These are phyloP conservation scores for Sporothrix inflata DNA, from an alignment of 2,329 filamentous ascomycete genomes.

Conservation along the genomic window DNA sequence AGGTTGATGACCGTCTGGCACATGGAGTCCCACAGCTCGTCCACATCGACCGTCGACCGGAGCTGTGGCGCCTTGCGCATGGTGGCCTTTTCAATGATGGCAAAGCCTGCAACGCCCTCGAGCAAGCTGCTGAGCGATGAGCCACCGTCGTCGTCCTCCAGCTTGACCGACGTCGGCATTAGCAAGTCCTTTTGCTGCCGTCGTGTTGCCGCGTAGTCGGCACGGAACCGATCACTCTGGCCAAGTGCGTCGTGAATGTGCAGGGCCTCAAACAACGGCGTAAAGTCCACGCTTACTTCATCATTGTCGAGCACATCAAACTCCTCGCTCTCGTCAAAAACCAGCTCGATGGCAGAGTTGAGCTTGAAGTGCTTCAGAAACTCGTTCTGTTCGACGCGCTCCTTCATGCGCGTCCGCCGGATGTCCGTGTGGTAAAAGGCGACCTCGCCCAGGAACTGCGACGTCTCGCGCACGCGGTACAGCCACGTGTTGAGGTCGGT, in stretches of 20 bases:
- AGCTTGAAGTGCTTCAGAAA: slow-evolving; percentile 84
- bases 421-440: slow-evolving; percentile 96
- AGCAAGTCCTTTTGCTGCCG: slow-evolving; percentile 90
- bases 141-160: slow-evolving; percentile 84
- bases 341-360: slow-evolving; percentile 93
- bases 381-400: slow-evolving; percentile 74
- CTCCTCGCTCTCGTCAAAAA: slow-evolving; percentile 93
- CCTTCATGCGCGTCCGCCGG: slow-evolving; percentile 78
- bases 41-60: slow-evolving; percentile 84
- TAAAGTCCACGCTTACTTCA: slow-evolving; percentile 91
- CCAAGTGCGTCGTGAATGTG: slow-evolving; percentile 96
- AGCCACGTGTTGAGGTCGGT: slow-evolving; percentile 96
- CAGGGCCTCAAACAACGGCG: slow-evolving; percentile 88
- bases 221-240: slow-evolving; percentile 86
- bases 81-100: slow-evolving; percentile 93
- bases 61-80: slow-evolving; percentile 85
- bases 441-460: slow-evolving; percentile 92
- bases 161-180: slow-evolving; percentile 73
- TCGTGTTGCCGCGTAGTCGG: slow-evolving; percentile 89
- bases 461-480: slow-evolving; percentile 91
- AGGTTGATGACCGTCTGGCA: slow-evolving; percentile 83
- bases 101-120: slow-evolving; percentile 93
- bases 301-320: slow-evolving; percentile 96
- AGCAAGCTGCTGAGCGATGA: slow-evolving; percentile 85
- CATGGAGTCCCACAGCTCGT: slow-evolving; percentile 98